Evolutionary conservation across 306 rosid species (phyloP).

Genomic region (Datisca glomerata): DNA sequence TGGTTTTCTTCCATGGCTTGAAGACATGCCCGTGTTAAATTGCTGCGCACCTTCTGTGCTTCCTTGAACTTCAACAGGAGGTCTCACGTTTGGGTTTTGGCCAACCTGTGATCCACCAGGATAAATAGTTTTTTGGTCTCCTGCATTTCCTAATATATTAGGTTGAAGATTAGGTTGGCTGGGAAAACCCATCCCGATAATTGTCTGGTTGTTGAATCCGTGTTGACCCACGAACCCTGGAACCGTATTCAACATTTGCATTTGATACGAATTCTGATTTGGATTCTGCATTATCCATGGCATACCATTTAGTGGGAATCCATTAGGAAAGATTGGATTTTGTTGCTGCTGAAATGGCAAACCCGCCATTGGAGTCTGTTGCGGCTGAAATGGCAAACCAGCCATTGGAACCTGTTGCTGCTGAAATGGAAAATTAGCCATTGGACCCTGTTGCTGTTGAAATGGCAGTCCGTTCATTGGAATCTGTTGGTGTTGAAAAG

Average conservation of each 20-base stretch:
- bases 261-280: constrained; percentile 29
- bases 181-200: constrained; percentile 33
- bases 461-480: constrained; percentile 17
- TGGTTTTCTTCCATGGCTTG: constrained; percentile 33
- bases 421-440: constrained; percentile 28
- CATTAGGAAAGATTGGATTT: constrained; percentile 27
- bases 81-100: constrained; percentile 23
- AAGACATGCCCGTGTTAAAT: constrained; percentile 34
- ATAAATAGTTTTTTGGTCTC: no score
- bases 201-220: constrained; percentile 27
- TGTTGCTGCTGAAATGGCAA: constrained; percentile 33
- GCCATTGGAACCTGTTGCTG: constrained; percentile 28
- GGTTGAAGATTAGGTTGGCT: constrained; percentile 23
- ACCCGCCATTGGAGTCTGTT: no score
- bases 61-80: neutral
- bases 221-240: constrained; percentile 38
- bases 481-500: constrained; percentile 30
- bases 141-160: constrained; percentile 22
- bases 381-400: constrained; percentile 37
- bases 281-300: constrained; percentile 41
- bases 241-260: constrained; percentile 32
- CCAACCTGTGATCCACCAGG: constrained; percentile 18
- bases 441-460: constrained; percentile 30
- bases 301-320: constrained; percentile 33
- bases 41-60: constrained; percentile 15